Conservation (phyloP, 352 stramenopile genomes). For the Pythium coloratum region DNA sequence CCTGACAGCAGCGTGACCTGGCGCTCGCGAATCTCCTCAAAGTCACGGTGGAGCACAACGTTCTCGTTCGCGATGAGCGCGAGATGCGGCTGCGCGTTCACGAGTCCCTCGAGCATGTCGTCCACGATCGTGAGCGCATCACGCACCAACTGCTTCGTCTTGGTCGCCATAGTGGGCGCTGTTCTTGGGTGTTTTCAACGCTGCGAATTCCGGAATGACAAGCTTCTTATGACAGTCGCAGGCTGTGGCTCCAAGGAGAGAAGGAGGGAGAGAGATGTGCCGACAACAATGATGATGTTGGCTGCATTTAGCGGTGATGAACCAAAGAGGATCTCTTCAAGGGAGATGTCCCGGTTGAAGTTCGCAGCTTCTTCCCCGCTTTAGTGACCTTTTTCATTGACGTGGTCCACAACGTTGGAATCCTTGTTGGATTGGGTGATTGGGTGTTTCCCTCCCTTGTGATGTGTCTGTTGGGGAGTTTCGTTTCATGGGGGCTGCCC, state of each 20-base stretch:
- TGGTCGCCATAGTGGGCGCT: conserved; percentile 10
- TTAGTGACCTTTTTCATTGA: conserved; percentile 5
- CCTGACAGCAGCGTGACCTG: conserved; percentile 82
- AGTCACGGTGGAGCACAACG: conserved; percentile 78
- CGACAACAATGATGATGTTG: neutral
- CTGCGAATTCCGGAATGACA: neutral
- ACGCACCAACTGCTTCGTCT: conserved; percentile 51
- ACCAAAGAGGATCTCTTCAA: neutral
- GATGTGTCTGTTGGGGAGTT: conserved; percentile 27
- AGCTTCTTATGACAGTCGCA: neutral
- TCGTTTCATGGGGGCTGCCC: conserved; percentile 15
- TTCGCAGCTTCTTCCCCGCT: conserved; percentile 1
- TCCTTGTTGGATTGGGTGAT: conserved; percentile 14
- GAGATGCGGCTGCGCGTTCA: conserved; percentile 62
- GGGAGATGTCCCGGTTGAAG: conserved; percentile 19
- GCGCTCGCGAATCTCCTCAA: conserved; percentile 50
- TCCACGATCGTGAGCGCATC: conserved; percentile 55
- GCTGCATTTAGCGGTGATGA: neutral
- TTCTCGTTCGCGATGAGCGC: conserved; percentile 59
- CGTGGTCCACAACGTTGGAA: conserved; percentile 19
- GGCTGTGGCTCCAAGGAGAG: neutral
- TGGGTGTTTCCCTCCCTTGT: conserved; percentile 17
- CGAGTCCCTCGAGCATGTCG: conserved; percentile 81
- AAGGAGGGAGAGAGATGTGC: neutral
- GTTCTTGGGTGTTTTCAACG: neutral